phyloP scores from a whole-genome alignment of 2,329 filamentous ascomycete species.

The Diplodia seriata region DNA sequence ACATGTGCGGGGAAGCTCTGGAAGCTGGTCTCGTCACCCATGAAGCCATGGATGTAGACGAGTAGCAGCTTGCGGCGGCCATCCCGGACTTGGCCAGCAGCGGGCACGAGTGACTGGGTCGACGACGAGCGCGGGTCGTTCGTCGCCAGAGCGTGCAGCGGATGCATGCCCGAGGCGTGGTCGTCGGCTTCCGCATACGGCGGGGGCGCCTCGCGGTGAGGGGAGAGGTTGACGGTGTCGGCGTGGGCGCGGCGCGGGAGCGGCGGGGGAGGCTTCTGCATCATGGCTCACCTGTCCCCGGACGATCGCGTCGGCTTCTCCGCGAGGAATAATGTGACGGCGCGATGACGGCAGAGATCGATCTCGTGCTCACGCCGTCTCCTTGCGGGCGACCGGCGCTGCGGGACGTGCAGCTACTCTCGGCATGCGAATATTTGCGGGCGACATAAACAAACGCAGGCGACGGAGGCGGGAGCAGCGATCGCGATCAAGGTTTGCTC shows the following conservation, averaged over 20 bases:
- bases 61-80: constrained; percentile 69
- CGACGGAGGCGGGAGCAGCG: neutral
- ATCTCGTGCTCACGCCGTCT: constrained; percentile 14
- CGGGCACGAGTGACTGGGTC: constrained; percentile 53
- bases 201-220: constrained; percentile 36
- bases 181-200: constrained; percentile 34
- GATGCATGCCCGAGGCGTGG: constrained; percentile 27
- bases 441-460: constrained; percentile 18
- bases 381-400: constrained; percentile 22
- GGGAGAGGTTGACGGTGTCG: constrained; percentile 33
- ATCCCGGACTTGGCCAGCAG: constrained; percentile 41
- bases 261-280: constrained; percentile 35
- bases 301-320: constrained; percentile 16
- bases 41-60: constrained; percentile 88
- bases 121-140: constrained; percentile 55
- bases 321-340: constrained; percentile 24
- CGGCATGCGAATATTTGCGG: constrained; percentile 24
- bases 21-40: constrained; percentile 88
- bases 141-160: constrained; percentile 40
- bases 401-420: constrained; percentile 18
- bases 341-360: constrained; percentile 28
- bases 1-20: constrained; percentile 87
- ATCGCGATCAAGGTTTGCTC: constrained; percentile 5
- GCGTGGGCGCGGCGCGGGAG: constrained; percentile 42
- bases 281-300: constrained; percentile 10